These are phyloP conservation scores for Coprinopsis sp. DNA, from an alignment of 768 basidiomycete genomes.

Conservation along the genomic window DNA sequence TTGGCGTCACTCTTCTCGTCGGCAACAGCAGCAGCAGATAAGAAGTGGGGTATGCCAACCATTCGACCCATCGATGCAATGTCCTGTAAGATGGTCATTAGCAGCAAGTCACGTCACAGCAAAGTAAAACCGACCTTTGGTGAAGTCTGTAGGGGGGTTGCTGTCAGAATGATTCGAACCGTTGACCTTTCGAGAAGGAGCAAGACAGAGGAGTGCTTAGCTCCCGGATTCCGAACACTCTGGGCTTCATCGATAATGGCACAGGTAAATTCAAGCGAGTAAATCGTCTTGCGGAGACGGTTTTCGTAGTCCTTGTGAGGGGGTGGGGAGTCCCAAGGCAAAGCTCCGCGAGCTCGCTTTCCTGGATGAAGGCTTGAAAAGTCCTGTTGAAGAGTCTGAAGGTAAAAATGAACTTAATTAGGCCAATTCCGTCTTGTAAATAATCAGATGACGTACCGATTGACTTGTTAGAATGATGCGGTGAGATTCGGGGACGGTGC, in stretches of 20 bases:
- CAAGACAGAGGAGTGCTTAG: slow-evolving; percentile 12
- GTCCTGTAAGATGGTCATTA: neutral
- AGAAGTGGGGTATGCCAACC: slow-evolving; percentile 21
- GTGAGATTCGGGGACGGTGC: too few species aligned
- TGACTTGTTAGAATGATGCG: too few species aligned
- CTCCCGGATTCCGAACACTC: slow-evolving; percentile 15
- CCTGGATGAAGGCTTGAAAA: neutral
- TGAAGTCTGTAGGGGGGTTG: slow-evolving; percentile 22
- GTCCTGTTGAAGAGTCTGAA: neutral
- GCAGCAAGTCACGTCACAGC: neutral
- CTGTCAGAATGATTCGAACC: slow-evolving; percentile 16
- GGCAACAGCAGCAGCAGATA: slow-evolving; percentile 9
- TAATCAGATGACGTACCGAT: too few species aligned
- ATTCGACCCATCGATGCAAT: slow-evolving; percentile 24
- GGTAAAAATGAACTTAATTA: too few species aligned
- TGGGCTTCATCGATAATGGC: slow-evolving; percentile 21
- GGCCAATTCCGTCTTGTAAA: too few species aligned
- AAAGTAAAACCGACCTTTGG: slow-evolving; percentile 16
- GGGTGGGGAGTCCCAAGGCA: neutral
- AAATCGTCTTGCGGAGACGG: slow-evolving; percentile 9
- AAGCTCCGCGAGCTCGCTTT: neutral
- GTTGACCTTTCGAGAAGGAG: slow-evolving; percentile 9
- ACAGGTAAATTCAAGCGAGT: slow-evolving; percentile 14
- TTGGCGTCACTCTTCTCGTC: slow-evolving; percentile 21
- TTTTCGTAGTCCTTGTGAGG: neutral